Conservation (phyloP, 1,139 yeast species). For the Blastobotrys apis region DNA sequence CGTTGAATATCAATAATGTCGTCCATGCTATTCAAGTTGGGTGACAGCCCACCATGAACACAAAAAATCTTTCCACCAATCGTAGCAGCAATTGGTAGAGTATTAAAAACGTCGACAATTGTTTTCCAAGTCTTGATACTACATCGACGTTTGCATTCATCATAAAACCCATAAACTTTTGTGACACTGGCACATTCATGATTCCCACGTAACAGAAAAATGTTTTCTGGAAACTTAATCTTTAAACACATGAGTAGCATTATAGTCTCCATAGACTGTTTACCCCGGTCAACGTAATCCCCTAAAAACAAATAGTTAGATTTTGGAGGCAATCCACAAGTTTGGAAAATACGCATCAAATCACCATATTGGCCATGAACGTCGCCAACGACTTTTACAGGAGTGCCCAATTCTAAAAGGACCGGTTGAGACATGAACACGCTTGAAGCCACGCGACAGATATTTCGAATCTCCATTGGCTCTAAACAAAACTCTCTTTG, state of each 20-base stretch:
- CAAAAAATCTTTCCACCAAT: constrained; percentile 82
- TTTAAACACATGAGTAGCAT: constrained; percentile 67
- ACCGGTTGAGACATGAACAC: constrained; percentile 75
- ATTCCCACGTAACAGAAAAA: constrained; percentile 78
- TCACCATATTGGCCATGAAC: constrained; percentile 83
- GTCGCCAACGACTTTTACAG: constrained; percentile 84
- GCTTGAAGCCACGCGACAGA: constrained; percentile 64
- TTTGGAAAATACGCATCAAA: constrained; percentile 64
- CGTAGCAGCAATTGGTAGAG: constrained; percentile 82
- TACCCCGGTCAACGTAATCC: constrained; percentile 83
- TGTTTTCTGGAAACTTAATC: constrained; percentile 77
- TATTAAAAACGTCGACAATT: constrained; percentile 78
- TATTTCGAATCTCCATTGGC: constrained; percentile 55
- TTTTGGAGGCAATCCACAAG: constrained; percentile 77
- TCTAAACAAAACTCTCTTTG: constrained; percentile 33
- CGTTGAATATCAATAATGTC: constrained; percentile 69
- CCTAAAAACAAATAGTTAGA: constrained; percentile 77
- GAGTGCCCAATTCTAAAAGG: constrained; percentile 69
- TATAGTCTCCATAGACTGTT: constrained; percentile 77
- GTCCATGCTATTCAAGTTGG: constrained; percentile 58
- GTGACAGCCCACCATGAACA: constrained; percentile 87
- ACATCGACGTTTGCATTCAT: constrained; percentile 77
- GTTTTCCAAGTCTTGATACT: constrained; percentile 67
- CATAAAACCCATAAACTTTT: constrained; percentile 81
- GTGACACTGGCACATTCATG: constrained; percentile 84